phyloP scores from a whole-genome alignment of 768 basidiomycete genomes.

The Auricularia heimuer region DNA sequence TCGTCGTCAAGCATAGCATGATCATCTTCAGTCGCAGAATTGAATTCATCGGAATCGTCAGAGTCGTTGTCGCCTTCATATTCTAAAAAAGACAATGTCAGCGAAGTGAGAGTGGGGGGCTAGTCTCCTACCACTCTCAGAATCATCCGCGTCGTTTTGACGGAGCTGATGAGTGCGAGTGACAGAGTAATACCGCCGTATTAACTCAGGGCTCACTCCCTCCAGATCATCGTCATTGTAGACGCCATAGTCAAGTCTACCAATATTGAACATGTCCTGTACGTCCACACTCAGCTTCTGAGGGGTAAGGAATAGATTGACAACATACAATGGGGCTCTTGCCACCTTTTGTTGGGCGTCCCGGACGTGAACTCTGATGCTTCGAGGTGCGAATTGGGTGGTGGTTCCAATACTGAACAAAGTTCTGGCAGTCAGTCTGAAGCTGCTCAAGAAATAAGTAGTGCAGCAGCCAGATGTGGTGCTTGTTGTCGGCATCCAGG shows the following conservation, averaged over 20 bases:
- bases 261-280: conserved; percentile 11
- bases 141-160: not conserved
- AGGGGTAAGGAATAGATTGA: not conserved
- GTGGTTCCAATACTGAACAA: conserved; percentile 14
- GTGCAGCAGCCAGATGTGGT: conserved; percentile 13
- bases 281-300: not conserved
- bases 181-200: conserved; percentile 7
- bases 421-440: conserved; percentile 11
- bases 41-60: not conserved
- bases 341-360: conserved; percentile 11
- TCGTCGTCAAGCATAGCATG: not conserved
- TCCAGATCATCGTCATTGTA: conserved; percentile 9
- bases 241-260: conserved; percentile 2
- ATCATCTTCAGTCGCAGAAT: not conserved
- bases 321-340: conserved; percentile 14
- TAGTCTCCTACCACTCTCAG: not conserved
- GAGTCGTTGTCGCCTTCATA: not conserved
- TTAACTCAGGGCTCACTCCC: conserved; percentile 3
- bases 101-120: too few species aligned
- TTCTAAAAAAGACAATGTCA: too few species aligned
- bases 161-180: not conserved
- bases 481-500: conserved; percentile 6
- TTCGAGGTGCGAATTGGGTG: conserved; percentile 11
- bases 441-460: conserved; percentile 11
- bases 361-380: too few species aligned